A percentile compares a stretch with the other conserved stretches of the same genome.
These are phyloP conservation scores for Nemania sp. DNA, from an alignment of 2,329 filamentous ascomycete genomes.

Conservation along the genomic window DNA sequence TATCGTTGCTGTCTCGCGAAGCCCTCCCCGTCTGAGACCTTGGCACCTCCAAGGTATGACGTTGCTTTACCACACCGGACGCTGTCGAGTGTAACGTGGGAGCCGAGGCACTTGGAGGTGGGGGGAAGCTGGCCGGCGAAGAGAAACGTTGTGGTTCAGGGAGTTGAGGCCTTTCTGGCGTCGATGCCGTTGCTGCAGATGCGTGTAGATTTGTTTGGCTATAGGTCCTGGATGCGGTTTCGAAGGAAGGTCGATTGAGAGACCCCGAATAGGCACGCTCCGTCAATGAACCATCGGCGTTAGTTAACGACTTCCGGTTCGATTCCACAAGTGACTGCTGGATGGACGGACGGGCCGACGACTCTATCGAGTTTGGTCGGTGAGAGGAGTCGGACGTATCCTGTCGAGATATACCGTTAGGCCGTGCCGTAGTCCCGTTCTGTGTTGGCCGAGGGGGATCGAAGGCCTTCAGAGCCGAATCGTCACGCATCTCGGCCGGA, in stretches of 20 bases:
- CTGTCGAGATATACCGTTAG: constrained; percentile 24
- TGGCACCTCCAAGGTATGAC: constrained; percentile 88
- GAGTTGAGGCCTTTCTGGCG: constrained; percentile 36
- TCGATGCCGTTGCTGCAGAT: constrained; percentile 34
- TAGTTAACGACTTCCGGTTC: constrained; percentile 39
- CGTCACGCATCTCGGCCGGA: constrained; percentile 32
- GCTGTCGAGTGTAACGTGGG: constrained; percentile 55
- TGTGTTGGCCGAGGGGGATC: background rate
- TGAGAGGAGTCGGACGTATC: constrained; percentile 40
- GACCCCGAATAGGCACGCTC: constrained; percentile 26
- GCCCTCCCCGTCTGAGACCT: constrained; percentile 66
- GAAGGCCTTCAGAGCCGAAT: constrained; percentile 3
- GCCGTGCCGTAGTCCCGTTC: constrained; percentile 32
- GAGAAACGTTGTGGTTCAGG: constrained; percentile 63
- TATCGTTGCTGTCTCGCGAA: constrained; percentile 75
- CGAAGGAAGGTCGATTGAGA: constrained; percentile 22
- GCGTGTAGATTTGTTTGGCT: constrained; percentile 31
- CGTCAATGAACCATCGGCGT: constrained; percentile 33
- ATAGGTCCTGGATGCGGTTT: constrained; percentile 26
- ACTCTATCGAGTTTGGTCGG: constrained; percentile 43
- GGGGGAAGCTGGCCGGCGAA: constrained; percentile 63
- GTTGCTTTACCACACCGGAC: constrained; percentile 69
- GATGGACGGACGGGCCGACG: constrained; percentile 39
- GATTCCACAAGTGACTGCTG: constrained; percentile 42
- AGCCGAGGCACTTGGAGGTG: constrained; percentile 48